phyloP scores from a whole-genome alignment of 176 grass and related monocot species.

The Avena atlantica region DNA sequence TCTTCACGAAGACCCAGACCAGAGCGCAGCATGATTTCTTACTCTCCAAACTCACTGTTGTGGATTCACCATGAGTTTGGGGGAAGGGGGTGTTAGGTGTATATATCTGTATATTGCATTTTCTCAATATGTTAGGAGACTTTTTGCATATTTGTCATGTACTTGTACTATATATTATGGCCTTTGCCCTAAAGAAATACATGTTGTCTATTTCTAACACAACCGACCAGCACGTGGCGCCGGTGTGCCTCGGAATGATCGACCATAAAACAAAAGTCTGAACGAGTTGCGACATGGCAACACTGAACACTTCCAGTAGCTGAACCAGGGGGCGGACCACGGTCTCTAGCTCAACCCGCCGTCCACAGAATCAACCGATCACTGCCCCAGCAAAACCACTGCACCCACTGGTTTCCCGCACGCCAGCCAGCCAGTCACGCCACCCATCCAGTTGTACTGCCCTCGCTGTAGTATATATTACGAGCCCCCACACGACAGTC shows the following conservation, averaged over 20 bases:
- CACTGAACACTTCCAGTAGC: not conserved
- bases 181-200: no score
- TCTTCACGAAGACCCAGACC: no score
- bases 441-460: not conserved
- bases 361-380: constrained; percentile 42
- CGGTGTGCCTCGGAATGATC: not conserved
- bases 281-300: not conserved
- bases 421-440: not conserved
- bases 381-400: constrained; percentile 47
- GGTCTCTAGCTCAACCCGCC: not conserved
- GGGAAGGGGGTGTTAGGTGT: no score
- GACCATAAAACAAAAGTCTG: not conserved
- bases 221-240: not conserved
- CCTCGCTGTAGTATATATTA: not conserved
- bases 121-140: no score
- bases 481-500: not conserved
- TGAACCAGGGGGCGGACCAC: constrained; percentile 33
- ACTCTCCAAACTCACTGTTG: no score
- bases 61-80: no score
- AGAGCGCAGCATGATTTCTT: no score
- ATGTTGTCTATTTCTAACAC: no score
- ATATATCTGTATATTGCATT: no score
- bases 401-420: constrained; percentile 60
- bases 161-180: no score
- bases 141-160: no score